Conservation (phyloP, 345 rosid species). For the Citrus trifoliata region DNA sequence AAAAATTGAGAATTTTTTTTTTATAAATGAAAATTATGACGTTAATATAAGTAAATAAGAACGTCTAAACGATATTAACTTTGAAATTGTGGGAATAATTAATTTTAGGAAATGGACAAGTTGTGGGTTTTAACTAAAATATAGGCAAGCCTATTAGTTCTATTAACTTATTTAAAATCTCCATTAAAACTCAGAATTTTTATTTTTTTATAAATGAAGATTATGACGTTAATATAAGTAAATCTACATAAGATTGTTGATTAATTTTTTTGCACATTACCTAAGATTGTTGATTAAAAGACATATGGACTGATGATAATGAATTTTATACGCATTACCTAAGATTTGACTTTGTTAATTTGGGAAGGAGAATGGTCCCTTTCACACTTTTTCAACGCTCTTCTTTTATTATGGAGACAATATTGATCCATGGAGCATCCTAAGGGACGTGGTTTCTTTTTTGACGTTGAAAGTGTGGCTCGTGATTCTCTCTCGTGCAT, state of each 20-base stretch:
- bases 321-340: background rate
- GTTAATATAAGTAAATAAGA: background rate
- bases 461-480: background rate
- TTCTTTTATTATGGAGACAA: background rate
- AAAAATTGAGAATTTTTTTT: no score
- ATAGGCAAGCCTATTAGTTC: no score
- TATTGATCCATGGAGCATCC: background rate
- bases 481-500: background rate
- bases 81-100: no score
- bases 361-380: background rate
- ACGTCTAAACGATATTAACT: no score
- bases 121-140: no score
- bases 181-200: background rate
- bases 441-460: background rate
- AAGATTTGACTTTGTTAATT: background rate
- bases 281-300: background rate
- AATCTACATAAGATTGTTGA: no score
- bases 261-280: no score
- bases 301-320: background rate
- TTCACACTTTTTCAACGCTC: background rate
- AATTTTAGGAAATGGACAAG: no score
- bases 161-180: no score
- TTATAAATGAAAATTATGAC: background rate
- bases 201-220: no score
- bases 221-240: background rate